These are phyloP conservation scores for Mortierella sp. DNA, from an alignment of 371 early-diverging fungal species.

Conservation along the genomic window DNA sequence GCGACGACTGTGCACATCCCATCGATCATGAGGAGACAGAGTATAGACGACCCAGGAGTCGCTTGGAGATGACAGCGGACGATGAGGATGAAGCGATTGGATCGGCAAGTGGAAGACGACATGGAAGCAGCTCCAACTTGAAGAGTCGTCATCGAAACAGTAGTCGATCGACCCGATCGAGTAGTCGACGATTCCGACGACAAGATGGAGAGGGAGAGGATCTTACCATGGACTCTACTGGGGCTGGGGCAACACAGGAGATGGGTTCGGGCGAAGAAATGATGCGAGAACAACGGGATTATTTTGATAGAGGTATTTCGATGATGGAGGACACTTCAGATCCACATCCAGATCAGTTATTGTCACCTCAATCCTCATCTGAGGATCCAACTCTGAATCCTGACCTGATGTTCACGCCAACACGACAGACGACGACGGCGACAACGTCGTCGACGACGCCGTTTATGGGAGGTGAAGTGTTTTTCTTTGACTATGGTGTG, in stretches of 20 bases:
- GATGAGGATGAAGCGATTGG: conserved; percentile 18
- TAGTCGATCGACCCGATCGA: conserved; percentile 20
- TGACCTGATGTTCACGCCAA: conserved; percentile 14
- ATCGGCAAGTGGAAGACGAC: conserved; percentile 17
- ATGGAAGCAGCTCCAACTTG: conserved; percentile 19
- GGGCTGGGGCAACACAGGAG: background rate
- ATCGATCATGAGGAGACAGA: conserved; percentile 29
- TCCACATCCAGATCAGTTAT: background rate
- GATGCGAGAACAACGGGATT: conserved; percentile 12
- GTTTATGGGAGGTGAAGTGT: conserved; percentile 77
- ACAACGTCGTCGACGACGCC: conserved; percentile 38
- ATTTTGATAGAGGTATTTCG: conserved; percentile 16
- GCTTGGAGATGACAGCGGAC: conserved; percentile 27
- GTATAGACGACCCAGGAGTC: conserved; percentile 26
- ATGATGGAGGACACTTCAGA: background rate
- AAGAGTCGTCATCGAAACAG: conserved; percentile 37
- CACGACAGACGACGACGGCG: background rate
- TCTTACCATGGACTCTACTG: conserved; percentile 10
- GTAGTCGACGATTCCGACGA: conserved; percentile 20
- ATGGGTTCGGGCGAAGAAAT: background rate
- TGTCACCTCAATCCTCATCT: background rate
- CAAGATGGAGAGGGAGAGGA: background rate
- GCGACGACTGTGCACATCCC: conserved; percentile 35
- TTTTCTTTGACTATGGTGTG: conserved; percentile 94
- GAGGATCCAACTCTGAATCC: conserved; percentile 1